Conservation (phyloP, 2,329 filamentous ascomycete genomes). For the Metarhizium robertsii region DNA sequence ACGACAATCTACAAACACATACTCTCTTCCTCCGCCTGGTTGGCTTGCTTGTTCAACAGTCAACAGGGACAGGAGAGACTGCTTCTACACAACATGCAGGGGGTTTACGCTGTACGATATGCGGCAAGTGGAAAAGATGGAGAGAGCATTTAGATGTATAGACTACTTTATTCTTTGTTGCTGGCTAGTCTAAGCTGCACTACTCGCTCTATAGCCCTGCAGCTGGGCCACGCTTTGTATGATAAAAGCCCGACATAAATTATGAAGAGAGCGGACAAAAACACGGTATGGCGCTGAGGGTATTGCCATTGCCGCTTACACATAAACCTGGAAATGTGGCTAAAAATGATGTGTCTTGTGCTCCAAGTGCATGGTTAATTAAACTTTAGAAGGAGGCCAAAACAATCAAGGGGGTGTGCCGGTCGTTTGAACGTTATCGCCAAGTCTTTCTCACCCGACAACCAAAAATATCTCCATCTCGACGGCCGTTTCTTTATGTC, state of each 20-base stretch:
- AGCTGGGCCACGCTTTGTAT: background rate
- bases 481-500: background rate
- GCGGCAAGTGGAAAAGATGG: background rate
- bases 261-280: background rate
- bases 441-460: background rate
- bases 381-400: no score
- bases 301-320: slow-evolving; percentile 4
- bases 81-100: no score
- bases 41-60: slow-evolving; percentile 4
- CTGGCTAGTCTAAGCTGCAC: background rate
- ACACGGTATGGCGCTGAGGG: background rate
- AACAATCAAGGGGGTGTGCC: no score
- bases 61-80: no score
- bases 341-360: background rate
- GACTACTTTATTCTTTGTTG: background rate
- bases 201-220: background rate
- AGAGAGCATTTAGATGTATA: slow-evolving; percentile 1
- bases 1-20: background rate
- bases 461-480: background rate
- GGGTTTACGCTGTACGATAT: slow-evolving; percentile 3
- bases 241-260: slow-evolving; percentile 2
- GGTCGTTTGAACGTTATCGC: no score
- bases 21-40: background rate
- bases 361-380: background rate
- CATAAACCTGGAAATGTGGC: background rate